Evolutionary conservation across 257 asterid species (phyloP).

Genomic region (Capsicum baccatum): DNA sequence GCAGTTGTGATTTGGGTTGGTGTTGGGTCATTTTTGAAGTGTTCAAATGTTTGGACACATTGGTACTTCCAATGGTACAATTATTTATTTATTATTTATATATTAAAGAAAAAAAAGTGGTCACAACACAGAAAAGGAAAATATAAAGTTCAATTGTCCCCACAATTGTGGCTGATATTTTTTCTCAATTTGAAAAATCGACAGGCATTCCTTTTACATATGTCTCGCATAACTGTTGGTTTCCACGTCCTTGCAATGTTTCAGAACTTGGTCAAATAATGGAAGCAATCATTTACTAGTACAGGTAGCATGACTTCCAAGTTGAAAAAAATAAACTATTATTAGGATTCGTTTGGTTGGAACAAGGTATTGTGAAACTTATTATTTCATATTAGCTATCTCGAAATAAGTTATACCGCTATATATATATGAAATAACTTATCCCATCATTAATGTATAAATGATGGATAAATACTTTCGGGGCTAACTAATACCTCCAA

Average conservation of each 20-base stretch:
- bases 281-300: background rate
- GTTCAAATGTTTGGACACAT: slow-evolving; percentile 29
- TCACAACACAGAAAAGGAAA: background rate
- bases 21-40: slow-evolving; percentile 28
- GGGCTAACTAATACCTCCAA: too few relatives aligned
- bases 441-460: too few relatives aligned
- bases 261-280: background rate
- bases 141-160: background rate
- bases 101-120: background rate
- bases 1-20: background rate
- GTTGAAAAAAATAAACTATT: too few relatives aligned
- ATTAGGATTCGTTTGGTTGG: too few relatives aligned
- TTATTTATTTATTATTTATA: too few relatives aligned
- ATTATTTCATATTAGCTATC: too few relatives aligned
- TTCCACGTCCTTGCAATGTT: background rate
- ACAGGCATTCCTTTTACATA: background rate
- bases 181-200: slow-evolving; percentile 5
- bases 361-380: too few relatives aligned
- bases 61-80: slow-evolving; percentile 30
- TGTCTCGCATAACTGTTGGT: background rate
- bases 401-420: too few relatives aligned
- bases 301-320: background rate
- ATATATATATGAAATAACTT: too few relatives aligned
- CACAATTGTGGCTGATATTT: slow-evolving; percentile 23
- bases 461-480: too few relatives aligned